Percentiles rank a stretch among this genome's conserved stretches.
Evolutionary conservation across 2,329 filamentous ascomycete species (phyloP).

Genomic region (Byssochlamys sp.): DNA sequence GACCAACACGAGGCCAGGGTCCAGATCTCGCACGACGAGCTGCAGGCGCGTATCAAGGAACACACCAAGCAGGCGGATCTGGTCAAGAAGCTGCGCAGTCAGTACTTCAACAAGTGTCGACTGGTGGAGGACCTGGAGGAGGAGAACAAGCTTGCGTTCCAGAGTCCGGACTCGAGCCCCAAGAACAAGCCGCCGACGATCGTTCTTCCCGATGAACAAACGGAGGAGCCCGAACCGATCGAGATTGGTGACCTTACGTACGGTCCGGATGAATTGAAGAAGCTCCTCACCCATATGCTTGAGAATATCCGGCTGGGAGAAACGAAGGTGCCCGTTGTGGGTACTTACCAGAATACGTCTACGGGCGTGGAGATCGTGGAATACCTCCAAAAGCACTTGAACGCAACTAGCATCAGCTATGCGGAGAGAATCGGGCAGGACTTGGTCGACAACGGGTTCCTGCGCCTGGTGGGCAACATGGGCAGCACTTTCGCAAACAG

Average conservation of each 20-base stretch:
- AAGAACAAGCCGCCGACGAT: conserved; percentile 57
- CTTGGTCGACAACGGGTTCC: conserved; percentile 71
- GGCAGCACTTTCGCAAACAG: conserved; percentile 95
- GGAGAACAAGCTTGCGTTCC: conserved; percentile 96
- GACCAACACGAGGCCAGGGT: conserved; percentile 86
- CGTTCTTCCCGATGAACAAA: conserved; percentile 66
- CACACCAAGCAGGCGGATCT: conserved; percentile 84
- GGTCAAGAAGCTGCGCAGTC: conserved; percentile 85
- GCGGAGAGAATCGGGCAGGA: conserved; percentile 94
- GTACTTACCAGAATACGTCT: conserved; percentile 88
- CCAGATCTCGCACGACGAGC: conserved; percentile 87
- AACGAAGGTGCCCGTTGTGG: conserved; percentile 88
- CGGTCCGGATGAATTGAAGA: conserved; percentile 76
- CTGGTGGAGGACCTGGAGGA: conserved; percentile 93
- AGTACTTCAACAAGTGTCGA: conserved; percentile 98
- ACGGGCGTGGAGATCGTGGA: conserved; percentile 88
- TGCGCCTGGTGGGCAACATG: conserved; percentile 85
- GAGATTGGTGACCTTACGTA: conserved; percentile 89
- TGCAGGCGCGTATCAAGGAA: conserved; percentile 80
- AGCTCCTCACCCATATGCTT: conserved; percentile 76
- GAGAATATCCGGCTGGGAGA: conserved; percentile 79
- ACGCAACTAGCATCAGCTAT: conserved; percentile 72
- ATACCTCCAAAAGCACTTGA: conserved; percentile 83
- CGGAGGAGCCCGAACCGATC: conserved; percentile 66
- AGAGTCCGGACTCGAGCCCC: conserved; percentile 67